Percentiles rank a stretch among this genome's conserved stretches.
These are phyloP conservation scores for Alternaria tenuissima DNA, from an alignment of 2,329 filamentous ascomycete genomes.

Conservation along the genomic window DNA sequence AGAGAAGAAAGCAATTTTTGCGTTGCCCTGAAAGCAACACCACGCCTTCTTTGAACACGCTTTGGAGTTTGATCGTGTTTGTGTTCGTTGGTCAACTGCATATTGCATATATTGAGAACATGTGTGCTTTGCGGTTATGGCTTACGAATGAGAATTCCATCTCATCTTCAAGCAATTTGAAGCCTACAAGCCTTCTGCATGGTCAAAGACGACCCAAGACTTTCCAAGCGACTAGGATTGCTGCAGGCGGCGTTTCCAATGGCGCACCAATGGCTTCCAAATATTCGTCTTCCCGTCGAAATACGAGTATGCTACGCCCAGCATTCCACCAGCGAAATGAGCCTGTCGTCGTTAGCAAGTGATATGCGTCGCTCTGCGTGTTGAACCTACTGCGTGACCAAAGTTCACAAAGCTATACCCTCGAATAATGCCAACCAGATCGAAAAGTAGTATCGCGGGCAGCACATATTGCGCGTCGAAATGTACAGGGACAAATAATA, in stretches of 20 bases:
- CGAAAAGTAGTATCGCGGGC: conserved; percentile 44
- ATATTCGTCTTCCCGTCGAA: conserved; percentile 44
- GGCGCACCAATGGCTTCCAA: conserved; percentile 46
- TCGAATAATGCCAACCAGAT: conserved; percentile 42
- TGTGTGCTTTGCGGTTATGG: background rate
- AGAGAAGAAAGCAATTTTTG: background rate
- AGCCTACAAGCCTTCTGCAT: background rate
- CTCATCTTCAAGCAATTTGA: background rate
- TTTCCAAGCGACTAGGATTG: background rate
- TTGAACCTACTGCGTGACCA: conserved; percentile 45
- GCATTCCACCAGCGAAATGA: conserved; percentile 41
- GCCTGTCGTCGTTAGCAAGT: conserved; percentile 35
- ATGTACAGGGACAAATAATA: conserved; percentile 43
- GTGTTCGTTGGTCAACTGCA: background rate
- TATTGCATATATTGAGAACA: background rate
- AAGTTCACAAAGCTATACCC: conserved; percentile 41
- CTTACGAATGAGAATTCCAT: background rate
- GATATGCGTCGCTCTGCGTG: background rate
- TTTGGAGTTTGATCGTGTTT: background rate
- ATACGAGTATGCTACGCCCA: conserved; percentile 44
- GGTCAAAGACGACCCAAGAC: background rate
- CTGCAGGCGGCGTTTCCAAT: conserved; percentile 37
- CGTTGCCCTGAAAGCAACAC: background rate
- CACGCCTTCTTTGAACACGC: background rate
- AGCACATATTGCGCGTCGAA: conserved; percentile 45